These are phyloP conservation scores for Chenopodium quinoa DNA, from an alignment of 148 eudicot species.

Conservation along the genomic window DNA sequence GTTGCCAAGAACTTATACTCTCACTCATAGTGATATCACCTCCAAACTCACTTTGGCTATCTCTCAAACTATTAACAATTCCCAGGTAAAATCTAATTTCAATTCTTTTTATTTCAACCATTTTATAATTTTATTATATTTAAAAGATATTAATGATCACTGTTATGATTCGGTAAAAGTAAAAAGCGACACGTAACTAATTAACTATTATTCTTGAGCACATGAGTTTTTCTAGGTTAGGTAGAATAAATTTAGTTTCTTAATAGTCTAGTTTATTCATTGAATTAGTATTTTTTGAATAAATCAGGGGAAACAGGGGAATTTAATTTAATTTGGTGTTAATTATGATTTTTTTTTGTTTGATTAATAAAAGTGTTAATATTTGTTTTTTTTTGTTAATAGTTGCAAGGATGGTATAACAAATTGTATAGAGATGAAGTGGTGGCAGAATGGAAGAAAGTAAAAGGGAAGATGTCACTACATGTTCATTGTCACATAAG, in stretches of 20 bases:
- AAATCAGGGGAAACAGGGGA: no score
- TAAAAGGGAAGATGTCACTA: constrained; percentile 83
- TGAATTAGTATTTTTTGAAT: no score
- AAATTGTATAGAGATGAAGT: constrained; percentile 90
- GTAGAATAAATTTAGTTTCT: no score
- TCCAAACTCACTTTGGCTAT: constrained; percentile 87
- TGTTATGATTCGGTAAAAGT: no score
- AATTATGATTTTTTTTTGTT: background rate
- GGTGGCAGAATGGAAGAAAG: constrained; percentile 94
- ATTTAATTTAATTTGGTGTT: background rate
- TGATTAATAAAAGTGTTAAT: background rate
- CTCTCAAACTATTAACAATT: constrained; percentile 84
- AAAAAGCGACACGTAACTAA: no score
- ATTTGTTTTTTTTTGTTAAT: constrained; percentile 4
- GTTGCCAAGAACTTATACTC: constrained; percentile 86
- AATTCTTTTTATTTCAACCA: background rate
- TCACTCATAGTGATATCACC: constrained; percentile 85
- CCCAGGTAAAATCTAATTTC: constrained; percentile 53
- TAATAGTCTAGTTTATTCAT: no score
- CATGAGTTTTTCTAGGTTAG: no score
- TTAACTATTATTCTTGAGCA: no score
- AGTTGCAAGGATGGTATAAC: constrained; percentile 94
- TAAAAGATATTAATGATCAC: no score
- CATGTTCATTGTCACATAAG: constrained; percentile 98
- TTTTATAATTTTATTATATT: no score